Percentiles rank a stretch among this genome's conserved stretches.
Evolutionary conservation across 2,329 filamentous ascomycete species (phyloP).

Genomic region (Cladosporium oxysporum): DNA sequence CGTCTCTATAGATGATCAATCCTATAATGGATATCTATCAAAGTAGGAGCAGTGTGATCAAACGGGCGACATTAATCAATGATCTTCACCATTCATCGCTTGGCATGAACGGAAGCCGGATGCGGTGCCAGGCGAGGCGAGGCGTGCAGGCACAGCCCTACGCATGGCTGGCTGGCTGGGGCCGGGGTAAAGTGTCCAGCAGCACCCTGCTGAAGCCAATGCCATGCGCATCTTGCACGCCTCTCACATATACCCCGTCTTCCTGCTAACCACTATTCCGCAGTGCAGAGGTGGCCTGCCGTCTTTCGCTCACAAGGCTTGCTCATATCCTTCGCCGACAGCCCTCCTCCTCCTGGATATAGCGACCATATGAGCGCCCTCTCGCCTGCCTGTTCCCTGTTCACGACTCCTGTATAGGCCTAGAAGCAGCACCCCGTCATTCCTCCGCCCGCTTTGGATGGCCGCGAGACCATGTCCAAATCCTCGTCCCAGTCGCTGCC

Average conservation of each 20-base stretch:
- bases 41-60: not conserved
- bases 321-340: not conserved
- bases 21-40: not conserved
- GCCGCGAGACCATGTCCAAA: constrained; percentile 64
- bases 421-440: constrained; percentile 9
- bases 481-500: constrained; percentile 60
- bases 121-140: not conserved
- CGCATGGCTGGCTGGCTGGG: not conserved
- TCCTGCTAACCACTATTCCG: not conserved
- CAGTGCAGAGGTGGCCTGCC: not conserved
- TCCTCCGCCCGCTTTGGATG: constrained; percentile 29
- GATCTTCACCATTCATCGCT: not conserved
- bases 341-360: not conserved
- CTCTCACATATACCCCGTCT: not conserved
- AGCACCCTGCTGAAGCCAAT: constrained; percentile 5
- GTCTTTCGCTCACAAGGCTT: not conserved
- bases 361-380: not conserved
- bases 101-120: not conserved
- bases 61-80: not conserved
- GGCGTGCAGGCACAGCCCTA: not conserved
- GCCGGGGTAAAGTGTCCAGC: constrained; percentile 4
- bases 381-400: not conserved
- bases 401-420: not conserved
- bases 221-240: not conserved
- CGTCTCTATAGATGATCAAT: not conserved